Conservation (phyloP, 2,329 filamentous ascomycete genomes). For the Lasiodiplodia sp. region DNA sequence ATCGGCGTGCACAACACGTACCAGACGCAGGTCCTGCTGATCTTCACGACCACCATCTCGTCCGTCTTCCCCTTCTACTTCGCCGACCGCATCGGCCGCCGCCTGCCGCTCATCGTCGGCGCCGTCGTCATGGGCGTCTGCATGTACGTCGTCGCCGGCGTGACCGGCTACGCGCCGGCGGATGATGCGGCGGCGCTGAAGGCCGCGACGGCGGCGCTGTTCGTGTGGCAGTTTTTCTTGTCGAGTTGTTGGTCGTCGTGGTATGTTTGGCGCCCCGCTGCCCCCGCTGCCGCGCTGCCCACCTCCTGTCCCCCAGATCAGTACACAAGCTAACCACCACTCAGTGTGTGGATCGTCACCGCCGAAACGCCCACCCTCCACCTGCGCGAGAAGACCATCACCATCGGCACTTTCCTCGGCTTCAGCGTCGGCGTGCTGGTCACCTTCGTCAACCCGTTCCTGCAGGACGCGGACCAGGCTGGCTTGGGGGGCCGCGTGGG, state of each 20-base stretch:
- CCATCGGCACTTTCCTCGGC: slow-evolving; percentile 8
- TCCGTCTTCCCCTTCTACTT: slow-evolving; percentile 15
- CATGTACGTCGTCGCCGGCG: slow-evolving; percentile 14
- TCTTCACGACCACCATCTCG: neutral
- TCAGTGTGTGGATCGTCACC: slow-evolving; percentile 10
- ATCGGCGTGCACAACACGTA: slow-evolving; percentile 14
- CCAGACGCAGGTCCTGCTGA: slow-evolving; percentile 14
- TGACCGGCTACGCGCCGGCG: slow-evolving; percentile 1
- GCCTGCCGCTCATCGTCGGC: slow-evolving; percentile 9
- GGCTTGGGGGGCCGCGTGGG: slow-evolving; percentile 40
- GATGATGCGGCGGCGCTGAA: too few species aligned
- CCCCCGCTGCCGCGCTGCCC: too few species aligned
- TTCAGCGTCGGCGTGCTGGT: slow-evolving; percentile 14
- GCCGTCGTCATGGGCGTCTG: slow-evolving; percentile 1
- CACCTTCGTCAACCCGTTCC: slow-evolving; percentile 17
- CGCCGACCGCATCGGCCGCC: slow-evolving; percentile 16
- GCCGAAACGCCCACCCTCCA: slow-evolving; percentile 3
- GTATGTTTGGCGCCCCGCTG: too few species aligned
- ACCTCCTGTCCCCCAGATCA: too few species aligned
- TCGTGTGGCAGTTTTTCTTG: neutral
- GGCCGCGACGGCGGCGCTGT: neutral
- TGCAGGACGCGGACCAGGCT: slow-evolving; percentile 33
- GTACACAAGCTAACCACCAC: too few species aligned
- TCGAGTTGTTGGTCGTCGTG: too few species aligned
- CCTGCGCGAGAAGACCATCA: slow-evolving; percentile 13